Percentiles rank a stretch among this genome's conserved stretches.
phyloP scores from a whole-genome alignment of 805 yeast species.

The Blastobotrys terrestris region DNA sequence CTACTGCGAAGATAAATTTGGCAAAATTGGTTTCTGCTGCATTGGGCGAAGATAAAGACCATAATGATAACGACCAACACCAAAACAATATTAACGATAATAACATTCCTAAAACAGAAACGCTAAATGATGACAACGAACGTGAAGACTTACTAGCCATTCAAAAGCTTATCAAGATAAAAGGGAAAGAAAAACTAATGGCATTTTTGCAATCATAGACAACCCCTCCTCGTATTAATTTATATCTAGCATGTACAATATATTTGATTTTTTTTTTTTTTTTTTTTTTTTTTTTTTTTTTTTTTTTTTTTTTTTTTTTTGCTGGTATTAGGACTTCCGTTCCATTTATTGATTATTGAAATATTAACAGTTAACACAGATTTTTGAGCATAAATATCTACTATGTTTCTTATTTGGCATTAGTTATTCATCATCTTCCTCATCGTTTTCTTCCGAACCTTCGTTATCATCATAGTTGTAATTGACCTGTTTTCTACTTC shows the following conservation, averaged over 20 bases:
- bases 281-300: too few species aligned
- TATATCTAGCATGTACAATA: neutral
- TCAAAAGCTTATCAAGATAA: constrained; percentile 54
- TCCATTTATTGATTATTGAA: too few species aligned
- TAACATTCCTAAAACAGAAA: constrained; percentile 18
- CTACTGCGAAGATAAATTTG: constrained; percentile 23
- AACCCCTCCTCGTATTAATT: neutral
- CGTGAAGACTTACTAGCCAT: constrained; percentile 39
- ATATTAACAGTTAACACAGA: too few species aligned
- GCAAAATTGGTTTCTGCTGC: constrained; percentile 29
- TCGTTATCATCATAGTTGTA: constrained; percentile 14
- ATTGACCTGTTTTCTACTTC: constrained; percentile 14
- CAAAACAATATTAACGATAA: constrained; percentile 9
- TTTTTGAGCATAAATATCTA: neutral
- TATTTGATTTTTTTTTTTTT: too few species aligned
- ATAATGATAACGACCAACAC: constrained; percentile 15
- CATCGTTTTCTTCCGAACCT: constrained; percentile 17
- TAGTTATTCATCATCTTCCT: constrained; percentile 14
- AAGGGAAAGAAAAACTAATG: constrained; percentile 62
- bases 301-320: too few species aligned
- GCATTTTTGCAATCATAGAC: constrained; percentile 41
- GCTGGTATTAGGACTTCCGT: too few species aligned
- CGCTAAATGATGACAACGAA: constrained; percentile 15
- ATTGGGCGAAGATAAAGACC: constrained; percentile 28
- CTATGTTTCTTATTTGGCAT: neutral